Evolutionary conservation across 768 basidiomycete species (phyloP).

Genomic region (Termitomyces sp.): DNA sequence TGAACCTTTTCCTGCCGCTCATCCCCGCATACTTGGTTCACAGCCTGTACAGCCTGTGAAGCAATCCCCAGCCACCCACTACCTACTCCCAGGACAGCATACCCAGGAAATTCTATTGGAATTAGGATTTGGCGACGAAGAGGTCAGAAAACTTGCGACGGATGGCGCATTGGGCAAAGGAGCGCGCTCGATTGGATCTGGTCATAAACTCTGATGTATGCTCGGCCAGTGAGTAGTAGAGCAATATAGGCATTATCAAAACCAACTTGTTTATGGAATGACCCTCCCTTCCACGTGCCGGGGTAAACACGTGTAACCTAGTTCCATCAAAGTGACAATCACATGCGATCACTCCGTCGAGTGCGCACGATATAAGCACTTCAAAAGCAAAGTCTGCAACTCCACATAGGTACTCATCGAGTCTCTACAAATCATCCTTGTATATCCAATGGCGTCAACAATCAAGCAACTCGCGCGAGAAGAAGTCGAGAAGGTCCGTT

Average conservation of each 20-base stretch:
- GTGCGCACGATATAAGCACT: neutral
- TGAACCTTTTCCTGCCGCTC: conserved; percentile 40
- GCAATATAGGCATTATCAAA: neutral
- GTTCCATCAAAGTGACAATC: neutral
- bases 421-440: neutral
- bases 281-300: neutral
- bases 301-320: conserved; percentile 2
- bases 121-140: conserved; percentile 38
- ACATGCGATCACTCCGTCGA: conserved; percentile 1
- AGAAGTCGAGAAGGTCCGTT: conserved; percentile 65
- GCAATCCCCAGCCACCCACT: neutral
- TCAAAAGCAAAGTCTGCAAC: neutral
- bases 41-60: conserved; percentile 16
- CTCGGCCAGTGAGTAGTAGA: too few relatives aligned
- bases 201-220: conserved; percentile 13
- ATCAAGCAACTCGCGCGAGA: conserved; percentile 46
- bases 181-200: conserved; percentile 11
- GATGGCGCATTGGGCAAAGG: conserved; percentile 45
- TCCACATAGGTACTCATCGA: neutral
- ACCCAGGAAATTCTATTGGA: conserved; percentile 48
- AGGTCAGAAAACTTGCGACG: conserved; percentile 31
- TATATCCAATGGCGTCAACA: conserved; percentile 21
- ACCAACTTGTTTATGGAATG: too few relatives aligned
- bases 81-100: conserved; percentile 46
- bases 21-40: conserved; percentile 37